Base-by-base conservation (phyloP, 106 monocot genomes). In the Dactylorhiza incarnata region DNA sequence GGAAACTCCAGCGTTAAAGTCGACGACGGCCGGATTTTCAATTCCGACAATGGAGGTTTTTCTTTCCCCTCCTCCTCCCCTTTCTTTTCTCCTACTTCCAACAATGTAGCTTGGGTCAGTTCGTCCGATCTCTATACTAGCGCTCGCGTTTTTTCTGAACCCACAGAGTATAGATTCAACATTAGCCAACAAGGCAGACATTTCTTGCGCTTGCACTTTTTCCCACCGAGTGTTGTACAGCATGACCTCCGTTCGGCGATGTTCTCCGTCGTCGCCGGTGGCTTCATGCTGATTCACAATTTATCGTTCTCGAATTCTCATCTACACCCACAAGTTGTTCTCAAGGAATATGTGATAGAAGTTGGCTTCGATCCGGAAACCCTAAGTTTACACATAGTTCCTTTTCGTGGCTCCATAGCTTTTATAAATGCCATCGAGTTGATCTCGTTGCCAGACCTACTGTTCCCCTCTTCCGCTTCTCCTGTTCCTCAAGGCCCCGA, bases 211-310 rank as follows among this genome's bases (percentile, higher is more conserved):
- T 20, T 87, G 7, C 84, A 87, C 45, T 82, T 87, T 54, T 50
- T 11, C 47, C 80, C 87, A 7, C 0, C 83, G 17, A 12, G 1
- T 24, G 71, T 15, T 68, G 15, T 78, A 10, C 45, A 9, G 11
- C 74, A 58, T 12, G 50, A 74, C 61, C 75, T 87, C 24, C 29
- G 70, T 19, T 76, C 79, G 2, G 87, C 87, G 0, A 45, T 29
- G 23, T 87, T 87, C 48, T 82, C 87, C 0, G 81, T 87, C 9
- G 17, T 43, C n/a, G 87, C 81, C 45, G 48, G 78, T 55, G 79
- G 65, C 19, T 73, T 81, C 45, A 74, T 55, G 0, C 66, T 87
- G 49, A 73, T 87, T 23, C 44, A 45, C 26, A 46, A 82, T 63
- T 82, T 82, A 12, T 82, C 84, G 47, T 81, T 6, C 23, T 62